These are phyloP conservation scores for Rhodotorula graminis DNA, from an alignment of 768 basidiomycete genomes.

Conservation along the genomic window DNA sequence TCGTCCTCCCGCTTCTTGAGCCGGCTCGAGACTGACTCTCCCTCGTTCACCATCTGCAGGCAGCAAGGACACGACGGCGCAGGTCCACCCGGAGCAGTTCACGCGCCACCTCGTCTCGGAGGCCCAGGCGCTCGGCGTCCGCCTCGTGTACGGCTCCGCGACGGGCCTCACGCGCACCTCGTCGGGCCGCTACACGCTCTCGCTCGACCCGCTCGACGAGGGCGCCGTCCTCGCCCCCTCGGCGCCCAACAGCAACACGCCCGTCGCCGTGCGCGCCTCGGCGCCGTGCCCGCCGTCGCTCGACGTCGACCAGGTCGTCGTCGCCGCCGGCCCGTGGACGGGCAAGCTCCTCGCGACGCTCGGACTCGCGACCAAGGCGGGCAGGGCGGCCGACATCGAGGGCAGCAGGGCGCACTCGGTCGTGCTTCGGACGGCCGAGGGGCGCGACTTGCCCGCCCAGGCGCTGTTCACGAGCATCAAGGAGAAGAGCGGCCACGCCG, in stretches of 20 bases:
- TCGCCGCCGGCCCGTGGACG: constrained; percentile 87
- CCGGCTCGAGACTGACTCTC: too few relatives aligned
- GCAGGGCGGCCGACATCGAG: constrained; percentile 40
- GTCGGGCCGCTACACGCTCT: constrained; percentile 14
- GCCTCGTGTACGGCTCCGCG: constrained; percentile 51
- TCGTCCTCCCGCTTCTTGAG: too few relatives aligned
- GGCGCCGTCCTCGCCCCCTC: constrained; percentile 54
- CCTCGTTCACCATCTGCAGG: too few relatives aligned
- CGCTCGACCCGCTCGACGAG: constrained; percentile 1
- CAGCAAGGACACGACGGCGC: constrained; percentile 18
- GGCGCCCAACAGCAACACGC: not conserved
- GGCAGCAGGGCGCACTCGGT: constrained; percentile 48
- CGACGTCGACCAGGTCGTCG: constrained; percentile 54
- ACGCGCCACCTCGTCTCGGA: constrained; percentile 67
- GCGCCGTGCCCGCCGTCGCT: not conserved
- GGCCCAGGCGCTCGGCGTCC: constrained; percentile 57
- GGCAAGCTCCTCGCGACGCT: constrained; percentile 52
- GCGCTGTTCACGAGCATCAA: constrained; percentile 67
- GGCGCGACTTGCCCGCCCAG: constrained; percentile 32
- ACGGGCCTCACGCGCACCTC: constrained; percentile 43
- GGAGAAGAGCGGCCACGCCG: constrained; percentile 43
- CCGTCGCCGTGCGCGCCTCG: not conserved
- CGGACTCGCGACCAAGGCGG: constrained; percentile 30
- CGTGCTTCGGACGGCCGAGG: constrained; percentile 45
- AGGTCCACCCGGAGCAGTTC: constrained; percentile 63